Percentiles rank a stretch among this genome's conserved stretches.
phyloP scores from a whole-genome alignment of 306 rosid species.

The Prinsepia uniflora region DNA sequence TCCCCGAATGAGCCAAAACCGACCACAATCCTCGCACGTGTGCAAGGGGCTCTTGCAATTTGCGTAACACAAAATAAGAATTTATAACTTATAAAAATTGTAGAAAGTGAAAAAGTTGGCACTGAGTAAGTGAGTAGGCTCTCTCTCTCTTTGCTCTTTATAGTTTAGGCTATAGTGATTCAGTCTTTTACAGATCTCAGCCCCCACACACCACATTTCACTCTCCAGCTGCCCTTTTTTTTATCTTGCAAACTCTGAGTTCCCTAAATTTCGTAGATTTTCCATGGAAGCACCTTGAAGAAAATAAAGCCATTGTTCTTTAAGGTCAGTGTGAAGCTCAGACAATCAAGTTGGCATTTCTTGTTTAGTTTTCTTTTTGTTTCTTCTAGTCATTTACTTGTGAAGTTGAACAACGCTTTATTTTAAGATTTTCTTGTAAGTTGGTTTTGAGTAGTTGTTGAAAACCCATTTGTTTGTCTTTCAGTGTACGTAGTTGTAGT shows the following conservation, averaged over 20 bases:
- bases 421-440: constrained; percentile 22
- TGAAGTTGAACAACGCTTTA: constrained; percentile 20
- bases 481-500: neutral
- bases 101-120: constrained; percentile 7
- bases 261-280: constrained; percentile 1
- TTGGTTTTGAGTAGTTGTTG: constrained; percentile 56
- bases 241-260: neutral
- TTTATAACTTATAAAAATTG: neutral
- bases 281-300: constrained; percentile 24
- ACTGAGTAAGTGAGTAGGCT: neutral
- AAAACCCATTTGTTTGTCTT: constrained; percentile 16
- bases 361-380: constrained; percentile 11
- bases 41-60: constrained; percentile 9
- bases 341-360: constrained; percentile 20
- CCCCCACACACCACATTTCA: constrained; percentile 12
- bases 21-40: constrained; percentile 37
- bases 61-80: neutral
- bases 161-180: neutral
- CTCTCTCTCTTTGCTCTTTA: neutral
- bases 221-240: constrained; percentile 11
- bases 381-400: neutral
- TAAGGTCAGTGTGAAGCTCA: constrained; percentile 24
- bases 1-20: constrained; percentile 33
- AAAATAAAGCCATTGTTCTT: constrained; percentile 6
- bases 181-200: constrained; percentile 29